A percentile compares a stretch with the other conserved stretches of the same genome.
Conservation (phyloP, 2,329 filamentous ascomycete genomes). For the Trichoderma koningiopsis region DNA sequence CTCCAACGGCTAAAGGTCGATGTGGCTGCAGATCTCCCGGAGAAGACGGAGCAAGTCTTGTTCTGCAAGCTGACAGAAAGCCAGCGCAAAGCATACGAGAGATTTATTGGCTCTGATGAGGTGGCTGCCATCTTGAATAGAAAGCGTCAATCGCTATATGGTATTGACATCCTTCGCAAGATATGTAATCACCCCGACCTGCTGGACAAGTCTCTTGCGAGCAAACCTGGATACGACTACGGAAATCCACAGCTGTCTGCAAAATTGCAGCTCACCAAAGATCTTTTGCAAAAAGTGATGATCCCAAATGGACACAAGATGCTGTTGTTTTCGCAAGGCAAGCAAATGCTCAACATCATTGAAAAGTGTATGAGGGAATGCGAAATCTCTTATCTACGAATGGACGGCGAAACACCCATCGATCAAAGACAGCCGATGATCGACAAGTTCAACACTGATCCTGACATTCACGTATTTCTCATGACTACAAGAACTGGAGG, state of each 20-base stretch:
- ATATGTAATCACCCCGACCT: constrained; percentile 98
- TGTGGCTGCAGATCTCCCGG: constrained; percentile 88
- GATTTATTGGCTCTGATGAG: constrained; percentile 79
- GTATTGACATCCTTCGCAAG: constrained; percentile 89
- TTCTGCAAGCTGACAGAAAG: constrained; percentile 85
- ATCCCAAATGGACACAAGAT: constrained; percentile 90
- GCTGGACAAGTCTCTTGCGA: constrained; percentile 60
- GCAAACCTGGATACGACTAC: constrained; percentile 70
- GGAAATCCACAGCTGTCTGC: constrained; percentile 79
- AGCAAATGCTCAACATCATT: constrained; percentile 93
- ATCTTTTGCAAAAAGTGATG: constrained; percentile 79
- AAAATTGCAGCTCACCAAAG: constrained; percentile 94
- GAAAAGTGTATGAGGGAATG: constrained; percentile 76
- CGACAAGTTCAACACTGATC: constrained; percentile 86
- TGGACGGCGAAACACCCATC: constrained; percentile 92
- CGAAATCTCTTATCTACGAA: constrained; percentile 76
- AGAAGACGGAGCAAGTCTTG: constrained; percentile 94
- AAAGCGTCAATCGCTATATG: constrained; percentile 78
- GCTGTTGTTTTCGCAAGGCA: constrained; percentile 87
- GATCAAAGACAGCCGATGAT: constrained; percentile 87
- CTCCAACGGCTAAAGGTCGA: constrained; percentile 91
- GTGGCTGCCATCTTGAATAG: constrained; percentile 79
- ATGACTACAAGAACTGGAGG: constrained; percentile 95
- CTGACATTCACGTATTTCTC: constrained; percentile 81
- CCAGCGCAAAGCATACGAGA: constrained; percentile 78